A percentile compares a stretch with the other conserved stretches of the same genome.
These are phyloP conservation scores for Peribolospora kevripleyi DNA, from an alignment of 768 basidiomycete species.

Conservation along the genomic window DNA sequence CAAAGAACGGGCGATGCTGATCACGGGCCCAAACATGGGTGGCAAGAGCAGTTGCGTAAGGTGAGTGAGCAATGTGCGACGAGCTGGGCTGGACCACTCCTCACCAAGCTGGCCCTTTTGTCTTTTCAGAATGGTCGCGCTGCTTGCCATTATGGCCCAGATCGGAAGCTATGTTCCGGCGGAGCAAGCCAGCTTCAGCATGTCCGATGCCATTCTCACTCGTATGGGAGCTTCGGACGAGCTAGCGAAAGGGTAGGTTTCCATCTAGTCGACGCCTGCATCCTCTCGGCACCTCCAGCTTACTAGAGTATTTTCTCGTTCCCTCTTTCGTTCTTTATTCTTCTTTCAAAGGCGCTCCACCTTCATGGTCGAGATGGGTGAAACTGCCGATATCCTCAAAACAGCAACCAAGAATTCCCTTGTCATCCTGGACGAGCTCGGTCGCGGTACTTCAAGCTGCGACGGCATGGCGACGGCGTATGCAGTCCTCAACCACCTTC, in stretches of 20 bases:
- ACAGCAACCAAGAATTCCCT: constrained; percentile 62
- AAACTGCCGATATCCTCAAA: constrained; percentile 75
- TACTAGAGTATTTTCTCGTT: no score
- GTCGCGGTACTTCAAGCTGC: constrained; percentile 71
- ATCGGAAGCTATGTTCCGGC: constrained; percentile 86
- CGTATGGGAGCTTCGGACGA: constrained; percentile 88
- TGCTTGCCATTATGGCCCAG: constrained; percentile 74
- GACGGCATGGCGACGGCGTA: constrained; percentile 89
- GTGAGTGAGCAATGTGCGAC: no score
- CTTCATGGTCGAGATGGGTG: constrained; percentile 53
- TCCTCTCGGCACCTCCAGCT: no score
- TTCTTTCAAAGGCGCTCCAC: no score
- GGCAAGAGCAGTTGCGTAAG: no score
- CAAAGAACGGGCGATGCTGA: no score
- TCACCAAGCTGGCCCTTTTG: no score
- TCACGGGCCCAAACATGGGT: no score
- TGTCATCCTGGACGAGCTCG: constrained; percentile 99
- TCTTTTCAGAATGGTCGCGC: constrained; percentile 28
- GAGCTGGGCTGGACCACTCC: no score
- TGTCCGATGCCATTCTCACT: constrained; percentile 81
- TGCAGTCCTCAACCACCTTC: constrained; percentile 60
- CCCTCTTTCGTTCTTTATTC: no score
- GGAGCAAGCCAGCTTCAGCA: constrained; percentile 46
- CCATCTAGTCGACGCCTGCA: constrained; percentile 13
- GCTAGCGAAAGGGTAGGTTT: constrained; percentile 81